Percentiles rank a stretch among this genome's conserved stretches.
Conservation (phyloP, 2,329 filamentous ascomycete species). For the Pseudocercospora fijiensis region DNA sequence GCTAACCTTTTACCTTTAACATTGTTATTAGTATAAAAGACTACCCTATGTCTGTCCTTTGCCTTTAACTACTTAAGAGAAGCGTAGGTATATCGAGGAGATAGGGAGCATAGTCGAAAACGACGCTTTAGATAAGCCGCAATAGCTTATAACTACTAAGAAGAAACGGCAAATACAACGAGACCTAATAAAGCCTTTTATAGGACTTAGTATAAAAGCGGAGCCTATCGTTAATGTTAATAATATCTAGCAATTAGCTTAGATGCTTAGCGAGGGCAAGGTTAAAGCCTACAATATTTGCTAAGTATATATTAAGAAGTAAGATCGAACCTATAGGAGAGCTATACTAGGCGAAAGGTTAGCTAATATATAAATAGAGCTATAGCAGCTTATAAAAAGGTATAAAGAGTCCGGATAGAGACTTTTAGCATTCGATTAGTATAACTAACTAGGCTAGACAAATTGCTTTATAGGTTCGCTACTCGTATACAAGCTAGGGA, state of each 20-base stretch:
- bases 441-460: constrained; percentile 42
- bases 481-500: not conserved
- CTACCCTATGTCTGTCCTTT: not conserved
- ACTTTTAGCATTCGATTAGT: not conserved
- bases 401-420: not conserved
- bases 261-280: constrained; percentile 10
- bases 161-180: constrained; percentile 4
- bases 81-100: not conserved
- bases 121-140: not conserved
- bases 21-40: not conserved
- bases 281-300: constrained; percentile 17
- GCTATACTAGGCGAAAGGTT: not conserved
- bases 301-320: constrained; percentile 22
- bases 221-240: constrained; percentile 10
- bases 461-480: constrained; percentile 57
- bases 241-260: constrained; percentile 12
- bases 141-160: constrained; percentile 3
- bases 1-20: not conserved
- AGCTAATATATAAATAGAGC: constrained; percentile 16
- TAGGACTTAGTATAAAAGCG: not conserved
- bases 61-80: not conserved
- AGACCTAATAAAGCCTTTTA: not conserved
- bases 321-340: not conserved
- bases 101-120: not conserved
- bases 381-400: constrained; percentile 23